Percentiles rank a stretch among this genome's conserved stretches.
These are phyloP conservation scores for Carex cristatella DNA, from an alignment of 176 grass and related monocot genomes.

Conservation along the genomic window DNA sequence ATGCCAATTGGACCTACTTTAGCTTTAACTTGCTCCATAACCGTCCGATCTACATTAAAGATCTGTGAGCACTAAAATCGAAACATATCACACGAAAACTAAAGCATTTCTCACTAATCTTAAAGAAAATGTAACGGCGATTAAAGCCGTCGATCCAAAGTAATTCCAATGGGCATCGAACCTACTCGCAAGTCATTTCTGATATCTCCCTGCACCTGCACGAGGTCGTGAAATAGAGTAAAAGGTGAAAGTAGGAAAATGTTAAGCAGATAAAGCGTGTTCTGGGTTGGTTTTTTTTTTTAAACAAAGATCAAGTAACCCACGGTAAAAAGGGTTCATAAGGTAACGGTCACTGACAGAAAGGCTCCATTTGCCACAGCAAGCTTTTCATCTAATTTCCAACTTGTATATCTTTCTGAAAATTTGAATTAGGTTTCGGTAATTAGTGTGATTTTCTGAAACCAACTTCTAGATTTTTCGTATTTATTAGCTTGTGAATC, in stretches of 20 bases:
- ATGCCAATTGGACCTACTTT: too few relatives aligned
- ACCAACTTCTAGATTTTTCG: neutral
- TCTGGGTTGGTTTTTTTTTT: slow-evolving; percentile 13
- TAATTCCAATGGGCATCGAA: too few relatives aligned
- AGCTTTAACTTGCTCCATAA: too few relatives aligned
- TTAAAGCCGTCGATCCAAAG: too few relatives aligned
- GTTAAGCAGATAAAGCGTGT: neutral
- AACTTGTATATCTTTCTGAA: neutral
- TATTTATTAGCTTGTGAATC: neutral
- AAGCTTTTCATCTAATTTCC: neutral
- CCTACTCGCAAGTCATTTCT: too few relatives aligned
- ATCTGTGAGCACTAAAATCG: too few relatives aligned
- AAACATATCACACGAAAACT: too few relatives aligned
- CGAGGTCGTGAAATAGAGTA: neutral
- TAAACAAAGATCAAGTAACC: neutral
- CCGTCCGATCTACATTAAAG: too few relatives aligned
- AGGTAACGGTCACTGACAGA: slow-evolving; percentile 26
- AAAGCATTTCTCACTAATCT: too few relatives aligned
- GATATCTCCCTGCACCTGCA: neutral
- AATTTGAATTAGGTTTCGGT: neutral
- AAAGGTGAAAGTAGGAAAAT: neutral
- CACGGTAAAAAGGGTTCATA: slow-evolving; percentile 15
- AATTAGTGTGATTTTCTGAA: neutral
- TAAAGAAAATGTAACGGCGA: too few relatives aligned
- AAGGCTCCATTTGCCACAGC: slow-evolving; percentile 1